These are phyloP conservation scores for Drechmeria coniospora DNA, from an alignment of 2,329 filamentous ascomycete genomes.

Conservation along the genomic window DNA sequence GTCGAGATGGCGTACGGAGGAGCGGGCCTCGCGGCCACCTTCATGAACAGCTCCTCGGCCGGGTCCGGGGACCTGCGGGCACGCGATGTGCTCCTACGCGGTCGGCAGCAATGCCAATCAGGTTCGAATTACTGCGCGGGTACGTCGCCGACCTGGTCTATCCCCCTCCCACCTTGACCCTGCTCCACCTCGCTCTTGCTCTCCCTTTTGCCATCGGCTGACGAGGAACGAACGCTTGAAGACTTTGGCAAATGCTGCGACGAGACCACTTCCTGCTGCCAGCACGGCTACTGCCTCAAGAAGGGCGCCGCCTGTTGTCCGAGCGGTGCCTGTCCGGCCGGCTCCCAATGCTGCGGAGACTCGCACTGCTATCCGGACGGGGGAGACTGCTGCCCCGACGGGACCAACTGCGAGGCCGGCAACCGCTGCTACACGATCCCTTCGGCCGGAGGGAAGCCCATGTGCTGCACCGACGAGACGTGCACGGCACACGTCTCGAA, in stretches of 20 bases:
- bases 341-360: slow-evolving; percentile 8
- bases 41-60: no score
- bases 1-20: no score
- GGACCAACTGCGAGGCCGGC: slow-evolving; percentile 7
- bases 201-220: no score
- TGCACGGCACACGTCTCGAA: slow-evolving; percentile 10
- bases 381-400: slow-evolving; percentile 9
- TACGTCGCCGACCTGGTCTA: no score
- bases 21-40: no score
- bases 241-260: slow-evolving; percentile 9
- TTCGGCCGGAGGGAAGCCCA: not conserved
- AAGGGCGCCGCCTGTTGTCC: slow-evolving; percentile 8
- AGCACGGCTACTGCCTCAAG: slow-evolving; percentile 10
- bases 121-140: no score
- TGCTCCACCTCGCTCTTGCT: no score
- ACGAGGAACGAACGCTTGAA: no score
- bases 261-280: slow-evolving; percentile 6
- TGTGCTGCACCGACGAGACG: slow-evolving; percentile 10
- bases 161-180: no score
- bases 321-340: slow-evolving; percentile 6
- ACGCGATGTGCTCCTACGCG: no score
- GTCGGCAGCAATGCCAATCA: no score
- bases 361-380: slow-evolving; percentile 8
- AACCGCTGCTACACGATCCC: slow-evolving; percentile 7
- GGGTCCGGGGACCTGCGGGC: no score